Evolutionary conservation across 805 yeast genomes (phyloP).

Genomic region (Kuraishia ogatae): DNA sequence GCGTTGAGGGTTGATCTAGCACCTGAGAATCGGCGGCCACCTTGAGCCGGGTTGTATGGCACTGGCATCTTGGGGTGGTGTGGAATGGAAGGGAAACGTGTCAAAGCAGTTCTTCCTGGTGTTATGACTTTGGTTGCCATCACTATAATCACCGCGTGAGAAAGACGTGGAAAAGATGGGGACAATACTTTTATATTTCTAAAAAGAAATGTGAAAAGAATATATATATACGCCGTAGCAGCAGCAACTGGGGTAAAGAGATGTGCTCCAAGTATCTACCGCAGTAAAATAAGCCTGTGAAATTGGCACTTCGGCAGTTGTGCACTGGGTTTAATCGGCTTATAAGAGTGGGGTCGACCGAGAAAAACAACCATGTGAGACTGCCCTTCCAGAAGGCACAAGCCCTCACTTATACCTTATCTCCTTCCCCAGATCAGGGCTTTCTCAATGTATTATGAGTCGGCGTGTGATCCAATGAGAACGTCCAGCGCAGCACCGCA

Average conservation of each 20-base stretch:
- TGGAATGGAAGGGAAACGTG: neutral
- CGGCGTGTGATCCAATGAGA: neutral
- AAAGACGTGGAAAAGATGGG: neutral
- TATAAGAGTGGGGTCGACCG: neutral
- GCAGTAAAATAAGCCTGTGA: neutral
- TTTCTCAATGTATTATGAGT: neutral
- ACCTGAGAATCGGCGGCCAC: neutral
- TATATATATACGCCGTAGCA: neutral
- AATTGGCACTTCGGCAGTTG: neutral
- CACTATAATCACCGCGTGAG: neutral
- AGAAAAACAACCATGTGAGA: neutral
- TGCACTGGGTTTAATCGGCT: neutral
- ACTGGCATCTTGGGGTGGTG: neutral
- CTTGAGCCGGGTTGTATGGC: neutral
- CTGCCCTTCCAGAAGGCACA: neutral
- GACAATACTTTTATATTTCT: neutral
- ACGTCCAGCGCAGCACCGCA: neutral
- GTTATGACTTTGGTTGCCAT: neutral
- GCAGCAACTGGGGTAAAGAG: neutral
- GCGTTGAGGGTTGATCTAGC: conserved; percentile 1
- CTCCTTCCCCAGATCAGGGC: neutral
- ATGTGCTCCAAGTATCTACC: neutral
- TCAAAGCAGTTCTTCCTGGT: neutral
- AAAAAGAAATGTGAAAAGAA: neutral
- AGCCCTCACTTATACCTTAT: neutral